Conservation (phyloP, 2,329 filamentous ascomycete species). For the Fusarium metavorans region DNA sequence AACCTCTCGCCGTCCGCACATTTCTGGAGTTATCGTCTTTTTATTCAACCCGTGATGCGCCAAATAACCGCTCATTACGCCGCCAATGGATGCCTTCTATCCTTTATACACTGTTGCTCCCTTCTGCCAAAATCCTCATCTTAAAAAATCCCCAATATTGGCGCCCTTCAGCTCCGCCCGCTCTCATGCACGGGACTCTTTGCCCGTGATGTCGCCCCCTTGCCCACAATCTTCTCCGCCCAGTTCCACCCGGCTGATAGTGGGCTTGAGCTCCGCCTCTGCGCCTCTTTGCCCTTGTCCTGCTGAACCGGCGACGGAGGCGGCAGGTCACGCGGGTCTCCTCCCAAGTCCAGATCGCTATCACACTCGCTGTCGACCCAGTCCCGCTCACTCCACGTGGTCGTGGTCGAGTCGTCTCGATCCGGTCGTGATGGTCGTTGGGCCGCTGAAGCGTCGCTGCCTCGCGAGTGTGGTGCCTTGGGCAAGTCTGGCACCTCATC, state of each 20-base stretch:
- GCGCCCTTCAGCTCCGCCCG: constrained; percentile 24
- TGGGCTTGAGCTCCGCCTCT: constrained; percentile 44
- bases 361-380: constrained; percentile 43
- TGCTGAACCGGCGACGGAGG: constrained; percentile 28
- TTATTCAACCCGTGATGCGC: not conserved
- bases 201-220: constrained; percentile 45
- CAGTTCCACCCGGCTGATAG: constrained; percentile 59
- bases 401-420: constrained; percentile 65
- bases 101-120: constrained; percentile 14
- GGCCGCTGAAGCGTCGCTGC: constrained; percentile 35
- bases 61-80: constrained; percentile 13
- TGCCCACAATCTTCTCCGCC: constrained; percentile 67
- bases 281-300: constrained; percentile 38
- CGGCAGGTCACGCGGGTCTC: constrained; percentile 31
- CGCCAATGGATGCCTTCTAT: constrained; percentile 27
- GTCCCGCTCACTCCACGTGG: constrained; percentile 69
- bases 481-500: constrained; percentile 63
- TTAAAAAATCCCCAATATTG: constrained; percentile 7
- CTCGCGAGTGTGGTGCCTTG: constrained; percentile 34
- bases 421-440: constrained; percentile 37
- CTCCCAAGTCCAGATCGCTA: constrained; percentile 44
- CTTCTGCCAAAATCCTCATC: constrained; percentile 14
- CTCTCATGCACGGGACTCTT: constrained; percentile 45
- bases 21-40: not conserved
- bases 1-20: not conserved